Evolutionary conservation across 148 eudicot species (phyloP), one percentile per base, ranked within the genome.

Genomic region (Rhododendron simsii): DNA sequence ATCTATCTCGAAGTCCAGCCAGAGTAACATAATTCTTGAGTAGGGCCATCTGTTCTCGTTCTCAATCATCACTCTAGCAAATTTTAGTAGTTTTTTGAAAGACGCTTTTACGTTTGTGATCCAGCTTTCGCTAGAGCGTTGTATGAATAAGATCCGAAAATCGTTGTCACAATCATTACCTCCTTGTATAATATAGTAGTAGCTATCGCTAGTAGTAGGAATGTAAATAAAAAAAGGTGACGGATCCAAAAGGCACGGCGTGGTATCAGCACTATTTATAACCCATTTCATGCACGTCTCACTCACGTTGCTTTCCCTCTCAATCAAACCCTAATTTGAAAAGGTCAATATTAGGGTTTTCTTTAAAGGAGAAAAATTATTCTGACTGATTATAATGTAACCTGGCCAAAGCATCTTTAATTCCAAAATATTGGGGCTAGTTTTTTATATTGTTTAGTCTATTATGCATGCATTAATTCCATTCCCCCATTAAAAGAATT

Each of bases 181-280:
- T 41, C 16, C 18, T 74, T 74, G 9, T 37, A 18, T 74, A 35
- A 74, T 33, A 26, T 3, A 21, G 4, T 3, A 21, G 4, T 71
- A 71, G 41, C 15, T 30, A 35, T 41, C 45, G 35, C 78, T 37
- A 23, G 13, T 37, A 23, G 28, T 23, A 15, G 48, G n/a, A 45
- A 39, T 23, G 53, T 55, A 45, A 55, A 55, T 55, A 50, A 18
- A n/a, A 86, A 18, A 86, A 81, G 86, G 75, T 82, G 81, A 53
- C 83, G 85, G 90, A 86, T 85, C 90, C 91, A 81, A 61, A 87
- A 87, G 85, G 86, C 85, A 87, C 90, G 91, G 87, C 91, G 87
- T 48, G 48, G 77, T 85, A 85, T 89, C 53, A 53, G 92, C 85
- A 83, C 76, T 50, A 78, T 18, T 78, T 59, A 57, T 59, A 57